phyloP scores from a whole-genome alignment of 2,329 filamentous ascomycete species.

The Corinectria fuckeliana region DNA sequence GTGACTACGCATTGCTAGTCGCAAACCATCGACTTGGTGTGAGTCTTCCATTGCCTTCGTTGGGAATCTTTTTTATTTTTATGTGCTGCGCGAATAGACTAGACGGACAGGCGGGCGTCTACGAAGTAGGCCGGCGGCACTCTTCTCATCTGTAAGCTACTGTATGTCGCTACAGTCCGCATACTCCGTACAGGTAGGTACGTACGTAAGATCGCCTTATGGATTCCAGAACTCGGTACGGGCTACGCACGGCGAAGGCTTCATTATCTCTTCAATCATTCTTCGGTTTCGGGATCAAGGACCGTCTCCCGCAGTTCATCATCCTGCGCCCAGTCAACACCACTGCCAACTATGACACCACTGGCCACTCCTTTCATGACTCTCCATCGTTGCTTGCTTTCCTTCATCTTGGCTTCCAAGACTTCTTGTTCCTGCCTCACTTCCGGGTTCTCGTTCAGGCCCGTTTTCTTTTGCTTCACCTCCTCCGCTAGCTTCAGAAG shows the following conservation, averaged over 20 bases:
- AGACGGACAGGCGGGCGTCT: not conserved
- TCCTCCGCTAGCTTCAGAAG: conserved; percentile 69
- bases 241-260: conserved; percentile 1
- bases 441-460: conserved; percentile 60
- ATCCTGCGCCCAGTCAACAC: conserved; percentile 80
- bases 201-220: not conserved
- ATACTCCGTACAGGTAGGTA: no score
- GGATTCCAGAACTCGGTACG: not conserved
- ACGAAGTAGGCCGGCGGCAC: not conserved
- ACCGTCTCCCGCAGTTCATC: conserved; percentile 72
- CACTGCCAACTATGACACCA: conserved; percentile 80
- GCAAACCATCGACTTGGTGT: conserved; percentile 15
- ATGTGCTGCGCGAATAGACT: no score
- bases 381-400: conserved; percentile 71
- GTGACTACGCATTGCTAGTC: conserved; percentile 25
- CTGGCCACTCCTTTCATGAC: conserved; percentile 81
- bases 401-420: conserved; percentile 65
- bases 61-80: not conserved
- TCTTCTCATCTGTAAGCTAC: no score
- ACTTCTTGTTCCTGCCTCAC: conserved; percentile 61
- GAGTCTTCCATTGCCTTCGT: conserved; percentile 1
- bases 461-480: conserved; percentile 57
- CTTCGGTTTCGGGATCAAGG: conserved; percentile 66
- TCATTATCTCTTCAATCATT: conserved; percentile 29
- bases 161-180: no score